phyloP scores from a whole-genome alignment of 2,329 filamentous ascomycete genomes.

The Sphaerulina musiva region DNA sequence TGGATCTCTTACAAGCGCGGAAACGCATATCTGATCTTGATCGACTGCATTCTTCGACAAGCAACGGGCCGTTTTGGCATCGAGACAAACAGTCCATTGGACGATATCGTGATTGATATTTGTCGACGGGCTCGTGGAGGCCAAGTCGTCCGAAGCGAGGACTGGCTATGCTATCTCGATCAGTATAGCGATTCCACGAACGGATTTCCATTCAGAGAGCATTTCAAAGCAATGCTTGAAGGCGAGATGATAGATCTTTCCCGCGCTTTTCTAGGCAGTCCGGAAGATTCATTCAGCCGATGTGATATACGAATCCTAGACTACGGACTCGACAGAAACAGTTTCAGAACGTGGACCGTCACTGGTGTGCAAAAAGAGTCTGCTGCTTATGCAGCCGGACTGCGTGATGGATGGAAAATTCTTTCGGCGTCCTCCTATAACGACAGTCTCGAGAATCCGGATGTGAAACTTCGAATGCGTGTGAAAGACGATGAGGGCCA shows the following conservation, averaged over 20 bases:
- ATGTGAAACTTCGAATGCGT: not conserved
- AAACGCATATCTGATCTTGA: not conserved
- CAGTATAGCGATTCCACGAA: not conserved
- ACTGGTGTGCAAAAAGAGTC: not conserved
- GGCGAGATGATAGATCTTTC: not conserved
- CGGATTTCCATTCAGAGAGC: not conserved
- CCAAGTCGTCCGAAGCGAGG: not conserved
- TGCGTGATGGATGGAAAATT: not conserved
- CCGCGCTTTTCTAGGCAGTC: not conserved
- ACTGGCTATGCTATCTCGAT: not conserved
- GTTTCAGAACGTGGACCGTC: not conserved
- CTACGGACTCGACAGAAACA: not conserved
- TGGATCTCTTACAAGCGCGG: not conserved
- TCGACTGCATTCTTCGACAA: not conserved
- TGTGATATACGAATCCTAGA: not conserved
- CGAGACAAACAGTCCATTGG: not conserved
- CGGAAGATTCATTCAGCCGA: not conserved
- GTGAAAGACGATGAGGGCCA: not conserved
- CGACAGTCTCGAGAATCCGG: not conserved
- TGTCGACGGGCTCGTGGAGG: not conserved
- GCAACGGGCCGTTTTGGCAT: not conserved
- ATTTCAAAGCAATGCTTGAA: not conserved
- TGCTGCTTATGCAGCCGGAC: not conserved
- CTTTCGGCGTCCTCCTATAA: not conserved
- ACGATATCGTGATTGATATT: not conserved